A percentile compares a stretch with the other conserved stretches of the same genome.
Conservation (phyloP, 2,329 filamentous ascomycete genomes). For the Cordyceps militaris region DNA sequence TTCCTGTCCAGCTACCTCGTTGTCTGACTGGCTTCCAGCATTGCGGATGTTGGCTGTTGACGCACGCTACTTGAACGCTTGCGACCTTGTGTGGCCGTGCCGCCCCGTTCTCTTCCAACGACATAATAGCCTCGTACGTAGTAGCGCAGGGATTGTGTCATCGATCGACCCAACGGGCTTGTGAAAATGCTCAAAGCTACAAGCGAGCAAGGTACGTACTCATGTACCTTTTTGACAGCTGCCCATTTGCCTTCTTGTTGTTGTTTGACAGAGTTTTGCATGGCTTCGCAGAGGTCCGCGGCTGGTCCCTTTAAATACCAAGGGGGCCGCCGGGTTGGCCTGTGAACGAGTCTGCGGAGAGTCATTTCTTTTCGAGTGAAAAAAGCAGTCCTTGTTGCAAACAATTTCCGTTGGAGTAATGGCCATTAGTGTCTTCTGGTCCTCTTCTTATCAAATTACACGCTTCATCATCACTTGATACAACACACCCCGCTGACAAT, state of each 20-base stretch:
- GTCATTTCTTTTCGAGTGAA: not conserved
- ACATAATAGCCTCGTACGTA: conserved; percentile 14
- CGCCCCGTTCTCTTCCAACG: conserved; percentile 9
- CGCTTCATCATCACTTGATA: conserved; percentile 12
- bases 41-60: not conserved
- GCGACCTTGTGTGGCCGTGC: conserved; percentile 11
- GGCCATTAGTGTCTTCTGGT: conserved; percentile 9
- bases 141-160: conserved; percentile 13
- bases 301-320: conserved; percentile 11
- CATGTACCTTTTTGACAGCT: conserved; percentile 13
- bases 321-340: not conserved
- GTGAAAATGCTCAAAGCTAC: conserved; percentile 13
- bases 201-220: conserved; percentile 12
- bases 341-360: not conserved
- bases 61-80: not conserved
- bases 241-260: not conserved
- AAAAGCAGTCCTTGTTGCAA: not conserved
- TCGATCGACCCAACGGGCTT: conserved; percentile 11
- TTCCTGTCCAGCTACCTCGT: not conserved
- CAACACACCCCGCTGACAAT: conserved; percentile 1
- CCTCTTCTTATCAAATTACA: conserved; percentile 12
- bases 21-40: not conserved
- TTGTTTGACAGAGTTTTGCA: conserved; percentile 14
- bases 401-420: conserved; percentile 7
- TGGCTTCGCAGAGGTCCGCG: not conserved